Percentiles rank a stretch among this genome's conserved stretches.
Evolutionary conservation across 768 basidiomycete genomes (phyloP).

Genomic region (Tricholoma flavovirens): DNA sequence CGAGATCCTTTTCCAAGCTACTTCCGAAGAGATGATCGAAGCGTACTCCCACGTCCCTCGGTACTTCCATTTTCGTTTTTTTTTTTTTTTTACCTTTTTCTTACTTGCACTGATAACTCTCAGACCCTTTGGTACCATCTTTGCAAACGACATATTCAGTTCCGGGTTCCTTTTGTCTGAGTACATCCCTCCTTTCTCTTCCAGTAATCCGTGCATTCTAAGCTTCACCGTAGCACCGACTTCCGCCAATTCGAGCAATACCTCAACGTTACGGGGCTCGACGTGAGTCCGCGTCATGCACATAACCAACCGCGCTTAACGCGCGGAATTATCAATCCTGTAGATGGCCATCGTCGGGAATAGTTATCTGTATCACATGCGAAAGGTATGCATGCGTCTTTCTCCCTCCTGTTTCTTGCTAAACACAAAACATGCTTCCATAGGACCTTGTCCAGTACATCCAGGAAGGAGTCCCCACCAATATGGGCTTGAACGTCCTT

Average conservation of each 20-base stretch:
- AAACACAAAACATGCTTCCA: background rate
- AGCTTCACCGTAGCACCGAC: constrained; percentile 60
- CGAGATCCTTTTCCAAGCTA: constrained; percentile 93
- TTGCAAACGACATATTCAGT: constrained; percentile 89
- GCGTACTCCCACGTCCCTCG: constrained; percentile 83
- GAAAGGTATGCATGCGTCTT: constrained; percentile 63
- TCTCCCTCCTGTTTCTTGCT: background rate
- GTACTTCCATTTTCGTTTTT: constrained; percentile 31
- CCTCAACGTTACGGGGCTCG: constrained; percentile 84
- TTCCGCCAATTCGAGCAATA: constrained; percentile 93
- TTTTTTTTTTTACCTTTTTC: too few species aligned
- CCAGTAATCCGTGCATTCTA: background rate
- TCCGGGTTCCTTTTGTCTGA: constrained; percentile 89
- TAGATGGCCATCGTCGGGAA: constrained; percentile 91
- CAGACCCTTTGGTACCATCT: constrained; percentile 82
- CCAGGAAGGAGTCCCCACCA: constrained; percentile 61
- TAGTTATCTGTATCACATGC: constrained; percentile 92
- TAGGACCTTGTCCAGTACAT: constrained; percentile 83
- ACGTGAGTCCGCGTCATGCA: constrained; percentile 44
- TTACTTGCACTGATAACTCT: background rate
- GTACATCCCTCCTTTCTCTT: constrained; percentile 35
- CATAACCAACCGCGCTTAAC: background rate
- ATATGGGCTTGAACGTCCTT: constrained; percentile 87
- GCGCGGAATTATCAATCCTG: background rate
- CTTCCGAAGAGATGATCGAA: constrained; percentile 89